These are phyloP conservation scores for Meyerozyma smithsonii DNA, from an alignment of 1,139 yeast genomes.

Conservation along the genomic window DNA sequence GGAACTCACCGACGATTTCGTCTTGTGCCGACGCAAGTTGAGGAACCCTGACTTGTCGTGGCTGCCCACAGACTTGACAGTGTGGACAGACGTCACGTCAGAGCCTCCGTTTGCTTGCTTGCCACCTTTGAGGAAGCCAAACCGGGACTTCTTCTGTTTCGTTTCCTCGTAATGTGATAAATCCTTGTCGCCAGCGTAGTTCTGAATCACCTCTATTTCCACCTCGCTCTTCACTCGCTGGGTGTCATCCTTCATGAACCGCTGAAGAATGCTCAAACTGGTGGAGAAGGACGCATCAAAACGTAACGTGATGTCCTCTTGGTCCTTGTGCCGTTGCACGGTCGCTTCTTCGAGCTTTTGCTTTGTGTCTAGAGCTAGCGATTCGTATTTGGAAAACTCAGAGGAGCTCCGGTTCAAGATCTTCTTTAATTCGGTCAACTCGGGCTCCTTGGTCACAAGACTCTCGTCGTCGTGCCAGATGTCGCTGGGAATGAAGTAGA, in stretches of 20 bases:
- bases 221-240: slow-evolving; percentile 73
- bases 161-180: slow-evolving; percentile 45
- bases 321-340: slow-evolving; percentile 28
- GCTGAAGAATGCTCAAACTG: slow-evolving; percentile 52
- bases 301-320: slow-evolving; percentile 32
- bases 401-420: slow-evolving; percentile 48
- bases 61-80: slow-evolving; percentile 26
- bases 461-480: slow-evolving; percentile 97
- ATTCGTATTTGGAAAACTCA: slow-evolving; percentile 41
- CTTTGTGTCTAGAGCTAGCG: slow-evolving; percentile 42
- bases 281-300: slow-evolving; percentile 53
- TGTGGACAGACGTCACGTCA: slow-evolving; percentile 29
- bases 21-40: slow-evolving; percentile 33
- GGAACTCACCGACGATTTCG: slow-evolving; percentile 19
- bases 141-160: slow-evolving; percentile 46
- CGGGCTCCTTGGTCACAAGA: slow-evolving; percentile 59
- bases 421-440: slow-evolving; percentile 61
- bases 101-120: slow-evolving; percentile 13
- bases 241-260: slow-evolving; percentile 71
- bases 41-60: slow-evolving; percentile 29
- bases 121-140: slow-evolving; percentile 44
- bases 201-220: slow-evolving; percentile 83
- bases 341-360: slow-evolving; percentile 49
- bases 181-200: slow-evolving; percentile 76
- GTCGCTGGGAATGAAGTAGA: slow-evolving; percentile 78